Evolutionary conservation across 108 stramenopile species (phyloP), one percentile per base, ranked within the genome.

Genomic region (Stephanodiscus triporus): DNA sequence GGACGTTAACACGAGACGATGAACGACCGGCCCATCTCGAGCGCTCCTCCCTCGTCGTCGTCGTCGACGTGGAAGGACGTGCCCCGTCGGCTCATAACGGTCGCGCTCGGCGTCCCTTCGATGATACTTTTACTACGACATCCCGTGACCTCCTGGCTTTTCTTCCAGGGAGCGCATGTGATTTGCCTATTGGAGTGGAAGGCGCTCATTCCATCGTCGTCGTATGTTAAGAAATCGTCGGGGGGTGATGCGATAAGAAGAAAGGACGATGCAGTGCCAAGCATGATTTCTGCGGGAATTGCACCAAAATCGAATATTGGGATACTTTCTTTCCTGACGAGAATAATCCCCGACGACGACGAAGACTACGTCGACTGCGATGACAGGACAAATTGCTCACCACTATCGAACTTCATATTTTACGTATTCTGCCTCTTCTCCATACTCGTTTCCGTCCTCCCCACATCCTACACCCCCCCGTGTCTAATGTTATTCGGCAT

Each of bases 1-100:
- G n/a, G n/a, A n/a, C n/a, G n/a, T n/a, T n/a, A n/a, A 62, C 30
- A 14, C 32, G 32, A 34, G 32, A 34, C 2, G 43, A 22, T 45
- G 20, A 45, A 42, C 42, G 17, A 17, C 32, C 5, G 1, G 9
- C 8, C 11, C 22, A 26, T 7, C 13, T 23, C 63, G 0, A 20
- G 1, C 38, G 26, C 24, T 32, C 19, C 37, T 19, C 6, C 70
- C 30, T 59, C 38, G 9, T 59, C 70, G 10, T 70, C 70, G 9
- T 59, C 70, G 10, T 70, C 70, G 20, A 36, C 65, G 14, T 81
- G 80, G 80, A 70, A 54, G 50, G 92, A 94, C 76, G 37, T 94
- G 24, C 92, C 92, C 9, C 79, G 89, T 36, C 90, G 92, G 1
- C 40, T 94, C 9, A 38, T 79, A 6, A 94, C 92, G 6, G 88